Evolutionary conservation across 2,329 filamentous ascomycete genomes (phyloP).

Genomic region (Mariannaea elegans): DNA sequence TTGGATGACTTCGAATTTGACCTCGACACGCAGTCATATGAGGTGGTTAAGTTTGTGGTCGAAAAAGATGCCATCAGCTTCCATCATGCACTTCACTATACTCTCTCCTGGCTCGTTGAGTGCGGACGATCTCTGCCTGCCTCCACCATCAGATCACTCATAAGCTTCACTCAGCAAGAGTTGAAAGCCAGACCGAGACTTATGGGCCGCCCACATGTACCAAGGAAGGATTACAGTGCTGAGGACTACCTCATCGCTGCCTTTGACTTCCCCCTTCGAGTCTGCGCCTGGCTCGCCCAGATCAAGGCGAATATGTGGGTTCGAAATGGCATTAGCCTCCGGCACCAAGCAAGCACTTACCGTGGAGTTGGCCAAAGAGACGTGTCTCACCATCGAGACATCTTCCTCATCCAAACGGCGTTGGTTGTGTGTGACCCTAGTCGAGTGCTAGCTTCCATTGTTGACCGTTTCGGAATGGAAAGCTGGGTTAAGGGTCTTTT

Average conservation of each 20-base stretch:
- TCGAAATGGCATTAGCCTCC: constrained; percentile 92
- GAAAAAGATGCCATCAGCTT: constrained; percentile 94
- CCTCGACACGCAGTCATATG: constrained; percentile 61
- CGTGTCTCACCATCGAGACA: constrained; percentile 92
- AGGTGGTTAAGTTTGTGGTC: constrained; percentile 86
- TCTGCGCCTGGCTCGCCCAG: constrained; percentile 96
- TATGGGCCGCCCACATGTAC: constrained; percentile 67
- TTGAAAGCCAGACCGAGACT: constrained; percentile 71
- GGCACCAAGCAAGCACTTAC: constrained; percentile 95
- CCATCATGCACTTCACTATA: constrained; percentile 96
- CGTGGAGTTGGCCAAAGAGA: constrained; percentile 89
- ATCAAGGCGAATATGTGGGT: constrained; percentile 99
- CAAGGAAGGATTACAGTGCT: constrained; percentile 64
- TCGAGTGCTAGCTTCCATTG: constrained; percentile 85
- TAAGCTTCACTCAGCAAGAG: constrained; percentile 77
- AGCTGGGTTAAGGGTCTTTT: constrained; percentile 89
- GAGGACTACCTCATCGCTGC: constrained; percentile 87
- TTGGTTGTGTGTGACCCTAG: constrained; percentile 86
- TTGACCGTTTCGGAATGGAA: constrained; percentile 90
- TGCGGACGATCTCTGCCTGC: constrained; percentile 79
- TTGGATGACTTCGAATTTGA: constrained; percentile 85
- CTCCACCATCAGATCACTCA: constrained; percentile 71
- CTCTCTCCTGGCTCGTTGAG: constrained; percentile 94
- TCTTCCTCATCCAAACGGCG: constrained; percentile 92
- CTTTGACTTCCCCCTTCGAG: constrained; percentile 92